Percentiles rank a stretch among this genome's conserved stretches.
Evolutionary conservation across 2,329 filamentous ascomycete species (phyloP).

Genomic region (Trichoderma oligosporum): DNA sequence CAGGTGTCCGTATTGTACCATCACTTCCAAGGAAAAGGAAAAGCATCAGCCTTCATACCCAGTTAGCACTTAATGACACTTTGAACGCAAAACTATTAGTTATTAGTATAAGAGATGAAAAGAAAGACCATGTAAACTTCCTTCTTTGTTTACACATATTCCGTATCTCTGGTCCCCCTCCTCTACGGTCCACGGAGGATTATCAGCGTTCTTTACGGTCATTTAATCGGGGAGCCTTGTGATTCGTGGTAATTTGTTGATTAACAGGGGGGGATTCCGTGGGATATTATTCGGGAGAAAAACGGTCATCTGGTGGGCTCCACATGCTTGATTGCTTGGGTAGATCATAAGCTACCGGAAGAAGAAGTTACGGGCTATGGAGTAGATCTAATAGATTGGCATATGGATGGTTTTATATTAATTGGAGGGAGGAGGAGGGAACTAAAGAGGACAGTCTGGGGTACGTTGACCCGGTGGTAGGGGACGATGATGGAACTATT

Average conservation of each 20-base stretch:
- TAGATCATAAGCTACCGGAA: too few relatives aligned
- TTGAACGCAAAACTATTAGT: too few relatives aligned
- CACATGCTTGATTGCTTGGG: neutral
- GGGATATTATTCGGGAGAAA: slow-evolving; percentile 9
- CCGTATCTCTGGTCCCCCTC: neutral
- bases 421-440: too few relatives aligned
- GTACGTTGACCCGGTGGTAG: neutral
- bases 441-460: slow-evolving; percentile 5
- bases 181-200: neutral
- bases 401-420: too few relatives aligned
- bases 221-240: slow-evolving; percentile 4
- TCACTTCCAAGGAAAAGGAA: too few relatives aligned
- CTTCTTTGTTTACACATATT: neutral
- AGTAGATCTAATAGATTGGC: too few relatives aligned
- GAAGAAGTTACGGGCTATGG: too few relatives aligned
- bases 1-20: too few relatives aligned
- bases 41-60: neutral
- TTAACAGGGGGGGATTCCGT: neutral
- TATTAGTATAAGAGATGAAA: too few relatives aligned
- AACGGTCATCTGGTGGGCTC: neutral
- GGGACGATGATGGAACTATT: too few relatives aligned
- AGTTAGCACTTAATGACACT: neutral
- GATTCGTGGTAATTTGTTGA: neutral
- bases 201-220: slow-evolving; percentile 2
- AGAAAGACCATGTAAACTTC: neutral